A percentile compares a stretch with the other conserved stretches of the same genome.
These are phyloP conservation scores for Primulina eburnea DNA, from an alignment of 257 asterid species.

Conservation along the genomic window DNA sequence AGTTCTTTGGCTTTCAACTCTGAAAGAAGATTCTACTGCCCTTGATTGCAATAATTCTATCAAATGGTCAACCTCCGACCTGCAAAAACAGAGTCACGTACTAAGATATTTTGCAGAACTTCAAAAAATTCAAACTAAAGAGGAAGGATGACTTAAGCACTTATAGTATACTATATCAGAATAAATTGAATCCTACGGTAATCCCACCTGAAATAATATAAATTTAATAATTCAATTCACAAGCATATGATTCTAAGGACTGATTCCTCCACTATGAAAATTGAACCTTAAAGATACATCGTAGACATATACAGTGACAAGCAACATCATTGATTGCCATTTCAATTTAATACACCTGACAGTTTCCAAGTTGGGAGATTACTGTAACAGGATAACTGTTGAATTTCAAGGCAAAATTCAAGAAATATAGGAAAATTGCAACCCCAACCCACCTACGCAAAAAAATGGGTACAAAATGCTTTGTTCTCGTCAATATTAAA, in stretches of 20 bases:
- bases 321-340: not conserved
- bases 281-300: not conserved
- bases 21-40: constrained; percentile 42
- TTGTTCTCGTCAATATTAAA: too few relatives aligned
- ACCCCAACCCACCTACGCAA: not conserved
- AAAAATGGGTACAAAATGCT: not conserved
- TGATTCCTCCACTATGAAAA: not conserved
- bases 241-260: not conserved
- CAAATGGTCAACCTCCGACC: constrained; percentile 74
- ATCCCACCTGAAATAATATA: not conserved
- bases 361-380: not conserved
- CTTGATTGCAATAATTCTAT: constrained; percentile 69
- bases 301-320: not conserved
- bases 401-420: not conserved
- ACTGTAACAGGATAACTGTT: too few relatives aligned
- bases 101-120: constrained; percentile 5
- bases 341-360: not conserved
- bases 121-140: not conserved
- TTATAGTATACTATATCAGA: not conserved
- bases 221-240: not conserved
- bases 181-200: not conserved
- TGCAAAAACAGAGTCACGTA: constrained; percentile 31
- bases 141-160: not conserved
- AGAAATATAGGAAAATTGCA: not conserved
- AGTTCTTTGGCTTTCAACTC: constrained; percentile 26